phyloP scores from a whole-genome alignment of 1,284 basidiomycete genomes.

The Rhodofomes roseus region DNA sequence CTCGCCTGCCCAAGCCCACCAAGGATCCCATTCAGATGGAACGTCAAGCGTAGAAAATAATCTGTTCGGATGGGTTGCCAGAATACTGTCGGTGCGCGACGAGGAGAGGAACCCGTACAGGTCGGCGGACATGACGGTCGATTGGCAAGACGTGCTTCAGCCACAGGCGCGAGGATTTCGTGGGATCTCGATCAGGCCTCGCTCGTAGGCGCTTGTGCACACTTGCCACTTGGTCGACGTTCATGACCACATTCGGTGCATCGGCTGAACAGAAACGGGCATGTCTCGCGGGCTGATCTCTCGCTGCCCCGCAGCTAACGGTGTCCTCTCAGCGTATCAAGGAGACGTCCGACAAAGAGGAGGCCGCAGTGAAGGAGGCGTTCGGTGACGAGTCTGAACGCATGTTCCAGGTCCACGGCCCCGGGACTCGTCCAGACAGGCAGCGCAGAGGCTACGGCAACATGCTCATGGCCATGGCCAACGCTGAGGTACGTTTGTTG shows the following conservation, averaged over 20 bases:
- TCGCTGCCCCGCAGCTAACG: too few relatives aligned
- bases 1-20: slow-evolving; percentile 10
- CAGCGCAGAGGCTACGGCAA: neutral
- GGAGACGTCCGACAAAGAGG: neutral
- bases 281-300: too few relatives aligned
- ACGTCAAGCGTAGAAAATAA: neutral
- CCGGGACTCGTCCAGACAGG: neutral
- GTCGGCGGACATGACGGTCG: neutral
- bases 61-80: neutral
- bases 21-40: slow-evolving; percentile 1
- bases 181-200: too few relatives aligned
- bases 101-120: neutral
- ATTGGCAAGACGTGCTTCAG: neutral
- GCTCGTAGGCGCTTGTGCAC: too few relatives aligned
- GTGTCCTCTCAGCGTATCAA: neutral
- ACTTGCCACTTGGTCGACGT: too few relatives aligned
- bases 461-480: neutral
- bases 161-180: neutral
- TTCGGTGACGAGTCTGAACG: neutral
- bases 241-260: neutral
- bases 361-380: neutral
- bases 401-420: neutral
- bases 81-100: neutral
- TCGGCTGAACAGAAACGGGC: neutral
- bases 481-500: neutral